Percentiles rank a stretch among this genome's conserved stretches.
phyloP scores from a whole-genome alignment of 257 asterid species.

The Lavandula angustifolia region DNA sequence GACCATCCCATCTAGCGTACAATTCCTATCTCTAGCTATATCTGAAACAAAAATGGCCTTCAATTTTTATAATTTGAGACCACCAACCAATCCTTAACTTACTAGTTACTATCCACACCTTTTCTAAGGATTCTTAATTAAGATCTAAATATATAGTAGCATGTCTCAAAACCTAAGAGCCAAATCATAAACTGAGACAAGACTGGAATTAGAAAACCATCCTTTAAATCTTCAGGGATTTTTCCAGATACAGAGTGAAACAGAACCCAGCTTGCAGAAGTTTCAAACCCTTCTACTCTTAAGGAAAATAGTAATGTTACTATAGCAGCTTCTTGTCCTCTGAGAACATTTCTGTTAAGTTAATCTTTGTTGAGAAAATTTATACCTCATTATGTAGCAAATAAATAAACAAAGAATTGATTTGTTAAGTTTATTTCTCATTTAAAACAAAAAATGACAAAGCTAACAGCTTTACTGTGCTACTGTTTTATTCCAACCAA shows the following conservation, averaged over 20 bases:
- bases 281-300: neutral
- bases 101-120: neutral
- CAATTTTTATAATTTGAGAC: neutral
- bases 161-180: conserved; percentile 20
- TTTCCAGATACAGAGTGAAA: conserved; percentile 9
- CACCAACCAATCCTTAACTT: neutral
- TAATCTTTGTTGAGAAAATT: neutral
- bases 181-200: conserved; percentile 10
- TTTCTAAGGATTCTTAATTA: neutral
- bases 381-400: neutral
- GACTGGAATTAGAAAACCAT: conserved; percentile 3
- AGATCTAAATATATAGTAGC: neutral
- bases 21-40: neutral
- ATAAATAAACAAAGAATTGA: neutral
- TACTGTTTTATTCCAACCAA: neutral
- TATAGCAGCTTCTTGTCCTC: neutral
- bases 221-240: neutral
- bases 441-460: neutral
- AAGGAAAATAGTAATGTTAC: conserved; percentile 5
- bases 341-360: conserved; percentile 13
- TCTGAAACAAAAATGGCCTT: neutral
- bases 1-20: neutral
- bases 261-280: neutral
- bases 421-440: conserved; percentile 4
- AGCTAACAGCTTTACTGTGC: conserved; percentile 18